phyloP scores from a whole-genome alignment of 768 basidiomycete species.

The Trametes coccinea region DNA sequence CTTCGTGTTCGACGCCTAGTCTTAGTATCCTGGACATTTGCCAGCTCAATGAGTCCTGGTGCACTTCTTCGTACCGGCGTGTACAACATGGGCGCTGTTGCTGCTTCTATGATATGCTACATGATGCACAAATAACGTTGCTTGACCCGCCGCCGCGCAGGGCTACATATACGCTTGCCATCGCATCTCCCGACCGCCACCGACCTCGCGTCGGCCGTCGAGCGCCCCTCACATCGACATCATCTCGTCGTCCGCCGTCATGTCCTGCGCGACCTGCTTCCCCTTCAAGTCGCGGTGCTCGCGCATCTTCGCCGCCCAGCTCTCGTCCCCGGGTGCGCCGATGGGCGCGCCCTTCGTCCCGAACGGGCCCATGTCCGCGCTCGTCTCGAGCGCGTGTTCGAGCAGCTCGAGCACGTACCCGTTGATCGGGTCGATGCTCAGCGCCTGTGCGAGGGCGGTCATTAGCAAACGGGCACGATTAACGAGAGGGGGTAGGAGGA shows the following conservation, averaged over 20 bases:
- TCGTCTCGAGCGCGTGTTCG: slow-evolving; percentile 70
- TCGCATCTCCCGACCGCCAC: too few species aligned
- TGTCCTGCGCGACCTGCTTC: slow-evolving; percentile 15
- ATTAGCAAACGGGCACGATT: background rate
- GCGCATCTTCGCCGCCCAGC: slow-evolving; percentile 32
- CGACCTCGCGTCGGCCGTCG: too few species aligned
- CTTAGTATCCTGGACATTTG: too few species aligned
- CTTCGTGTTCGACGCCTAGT: too few species aligned
- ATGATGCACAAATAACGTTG: too few species aligned
- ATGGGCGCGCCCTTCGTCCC: slow-evolving; percentile 20
- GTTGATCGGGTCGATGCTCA: slow-evolving; percentile 84
- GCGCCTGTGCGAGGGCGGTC: slow-evolving; percentile 45
- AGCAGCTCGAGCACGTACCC: slow-evolving; percentile 78
- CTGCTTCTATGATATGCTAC: too few species aligned
- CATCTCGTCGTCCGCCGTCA: slow-evolving; percentile 19
- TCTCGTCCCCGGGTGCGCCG: slow-evolving; percentile 24
- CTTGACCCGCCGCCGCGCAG: background rate
- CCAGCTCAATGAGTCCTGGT: too few species aligned
- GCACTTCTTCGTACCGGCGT: too few species aligned
- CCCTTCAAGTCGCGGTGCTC: slow-evolving; percentile 30
- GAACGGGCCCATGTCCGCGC: slow-evolving; percentile 24
- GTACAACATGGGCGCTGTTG: too few species aligned
- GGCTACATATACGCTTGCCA: too few species aligned
- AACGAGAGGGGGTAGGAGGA: background rate
- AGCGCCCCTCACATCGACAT: background rate